These are phyloP conservation scores for Dactylorhiza incarnata DNA, from an alignment of 106 monocot species.

Conservation along the genomic window DNA sequence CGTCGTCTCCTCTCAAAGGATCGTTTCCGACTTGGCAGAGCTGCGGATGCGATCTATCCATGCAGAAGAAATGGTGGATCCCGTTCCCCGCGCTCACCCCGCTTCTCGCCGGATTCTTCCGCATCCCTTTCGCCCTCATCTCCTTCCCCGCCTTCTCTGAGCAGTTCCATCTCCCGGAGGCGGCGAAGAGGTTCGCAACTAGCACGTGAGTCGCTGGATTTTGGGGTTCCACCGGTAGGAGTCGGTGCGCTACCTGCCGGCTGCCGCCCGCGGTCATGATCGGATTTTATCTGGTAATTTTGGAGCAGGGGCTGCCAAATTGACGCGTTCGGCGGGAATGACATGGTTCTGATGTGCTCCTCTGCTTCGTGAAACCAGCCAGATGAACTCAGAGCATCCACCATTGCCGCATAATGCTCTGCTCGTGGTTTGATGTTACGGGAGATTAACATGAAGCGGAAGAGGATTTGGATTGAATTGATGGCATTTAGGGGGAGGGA, in stretches of 20 bases:
- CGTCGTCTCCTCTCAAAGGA: too few species aligned
- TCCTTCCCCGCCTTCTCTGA: slow-evolving; percentile 68
- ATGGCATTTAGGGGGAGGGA: too few species aligned
- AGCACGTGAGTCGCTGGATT: slow-evolving; percentile 60
- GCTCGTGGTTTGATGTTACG: slow-evolving; percentile 34
- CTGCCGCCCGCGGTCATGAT: slow-evolving; percentile 26
- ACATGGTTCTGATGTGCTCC: slow-evolving; percentile 43
- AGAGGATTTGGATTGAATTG: slow-evolving; percentile 30
- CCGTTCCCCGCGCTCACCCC: slow-evolving; percentile 41
- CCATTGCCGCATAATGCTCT: slow-evolving; percentile 65
- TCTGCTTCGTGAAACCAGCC: slow-evolving; percentile 57
- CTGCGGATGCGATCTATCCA: slow-evolving; percentile 61
- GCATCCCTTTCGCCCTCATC: slow-evolving; percentile 64
- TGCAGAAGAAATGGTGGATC: slow-evolving; percentile 60
- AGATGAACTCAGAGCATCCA: slow-evolving; percentile 52
- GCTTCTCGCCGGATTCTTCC: slow-evolving; percentile 61
- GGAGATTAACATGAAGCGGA: slow-evolving; percentile 39
- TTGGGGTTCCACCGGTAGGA: slow-evolving; percentile 48
- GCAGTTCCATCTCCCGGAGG: slow-evolving; percentile 86
- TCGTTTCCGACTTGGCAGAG: too few species aligned
- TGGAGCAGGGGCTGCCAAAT: slow-evolving; percentile 72
- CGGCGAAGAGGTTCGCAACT: slow-evolving; percentile 65
- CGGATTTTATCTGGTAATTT: slow-evolving; percentile 31
- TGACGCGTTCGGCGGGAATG: slow-evolving; percentile 38
- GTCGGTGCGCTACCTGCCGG: slow-evolving; percentile 26